phyloP scores from a whole-genome alignment of 208 protist genomes.

The Wallacemonas rigidus region DNA sequence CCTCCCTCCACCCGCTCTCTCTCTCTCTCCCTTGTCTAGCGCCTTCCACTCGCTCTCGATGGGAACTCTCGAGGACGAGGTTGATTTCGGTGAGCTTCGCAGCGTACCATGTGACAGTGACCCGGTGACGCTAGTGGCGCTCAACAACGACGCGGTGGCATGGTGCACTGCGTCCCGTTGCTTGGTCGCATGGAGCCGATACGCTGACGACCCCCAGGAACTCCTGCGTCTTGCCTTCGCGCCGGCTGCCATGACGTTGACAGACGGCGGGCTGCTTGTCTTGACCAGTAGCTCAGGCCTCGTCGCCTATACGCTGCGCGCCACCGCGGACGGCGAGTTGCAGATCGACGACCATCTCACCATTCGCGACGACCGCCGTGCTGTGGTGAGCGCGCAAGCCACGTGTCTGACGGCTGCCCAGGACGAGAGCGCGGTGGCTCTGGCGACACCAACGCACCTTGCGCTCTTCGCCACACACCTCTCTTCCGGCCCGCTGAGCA shows the following conservation, averaged over 20 bases:
- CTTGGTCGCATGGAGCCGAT: conserved; percentile 5
- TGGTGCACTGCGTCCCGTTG: conserved; percentile 8
- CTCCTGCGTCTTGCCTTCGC: conserved; percentile 9
- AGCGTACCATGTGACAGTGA: not conserved
- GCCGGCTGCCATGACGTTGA: conserved; percentile 1
- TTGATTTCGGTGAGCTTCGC: conserved; percentile 5
- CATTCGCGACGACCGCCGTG: not conserved
- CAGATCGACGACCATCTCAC: conserved; percentile 5
- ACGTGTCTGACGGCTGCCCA: not conserved
- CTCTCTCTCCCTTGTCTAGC: too few species aligned
- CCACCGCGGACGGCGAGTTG: conserved; percentile 10
- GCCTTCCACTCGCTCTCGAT: too few species aligned
- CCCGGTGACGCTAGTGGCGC: not conserved
- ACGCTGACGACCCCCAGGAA: not conserved
- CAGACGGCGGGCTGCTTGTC: conserved; percentile 9
- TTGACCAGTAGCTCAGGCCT: not conserved
- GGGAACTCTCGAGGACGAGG: not conserved
- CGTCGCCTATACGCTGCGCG: not conserved
- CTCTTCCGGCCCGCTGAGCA: not conserved
- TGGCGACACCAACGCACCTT: conserved; percentile 6
- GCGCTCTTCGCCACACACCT: not conserved
- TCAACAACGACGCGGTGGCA: conserved; percentile 14
- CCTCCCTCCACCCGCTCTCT: too few species aligned
- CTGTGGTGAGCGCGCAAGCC: not conserved
- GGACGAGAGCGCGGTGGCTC: conserved; percentile 3